These are phyloP conservation scores for Beta vulgaris DNA, from an alignment of 148 eudicot species.

Conservation along the genomic window DNA sequence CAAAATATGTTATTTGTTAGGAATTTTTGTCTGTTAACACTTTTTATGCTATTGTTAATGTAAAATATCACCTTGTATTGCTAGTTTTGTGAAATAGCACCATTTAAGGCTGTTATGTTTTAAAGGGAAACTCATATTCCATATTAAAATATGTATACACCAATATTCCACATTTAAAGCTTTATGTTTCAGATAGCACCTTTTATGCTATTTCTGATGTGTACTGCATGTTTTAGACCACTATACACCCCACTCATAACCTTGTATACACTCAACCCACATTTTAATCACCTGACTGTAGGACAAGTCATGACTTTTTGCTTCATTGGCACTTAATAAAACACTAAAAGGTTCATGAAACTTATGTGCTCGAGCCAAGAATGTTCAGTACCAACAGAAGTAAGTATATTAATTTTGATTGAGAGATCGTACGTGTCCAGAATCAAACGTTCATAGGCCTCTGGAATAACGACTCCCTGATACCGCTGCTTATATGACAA, in stretches of 20 bases:
- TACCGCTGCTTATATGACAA: constrained; percentile 80
- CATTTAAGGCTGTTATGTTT: no score
- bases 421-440: constrained; percentile 68
- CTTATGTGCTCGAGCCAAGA: neutral
- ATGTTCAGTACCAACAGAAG: neutral
- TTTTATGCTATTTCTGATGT: no score
- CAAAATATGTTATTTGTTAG: no score
- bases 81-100: no score
- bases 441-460: constrained; percentile 87
- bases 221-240: neutral
- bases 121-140: no score
- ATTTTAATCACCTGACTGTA: neutral
- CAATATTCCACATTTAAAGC: no score
- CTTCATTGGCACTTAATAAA: neutral
- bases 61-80: no score
- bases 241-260: neutral
- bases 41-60: no score
- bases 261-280: neutral
- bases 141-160: no score
- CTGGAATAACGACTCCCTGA: constrained; percentile 71
- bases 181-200: no score
- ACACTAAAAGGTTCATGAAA: neutral
- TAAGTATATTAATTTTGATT: neutral
- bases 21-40: no score
- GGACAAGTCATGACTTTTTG: neutral